phyloP scores from a whole-genome alignment of 371 early-diverging fungal species.

The Batkoa obscura region DNA sequence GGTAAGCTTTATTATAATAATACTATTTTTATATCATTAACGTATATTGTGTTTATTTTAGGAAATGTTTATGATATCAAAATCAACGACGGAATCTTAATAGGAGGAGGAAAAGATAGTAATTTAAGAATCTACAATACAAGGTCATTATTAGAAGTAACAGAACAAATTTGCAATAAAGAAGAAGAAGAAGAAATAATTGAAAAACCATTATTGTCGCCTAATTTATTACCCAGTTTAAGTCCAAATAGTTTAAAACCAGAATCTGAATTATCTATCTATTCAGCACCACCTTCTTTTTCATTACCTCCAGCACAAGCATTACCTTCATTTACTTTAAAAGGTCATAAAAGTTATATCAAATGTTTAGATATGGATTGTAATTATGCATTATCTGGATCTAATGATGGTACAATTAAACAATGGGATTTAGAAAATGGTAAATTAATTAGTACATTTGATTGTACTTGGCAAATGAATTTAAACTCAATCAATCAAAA shows the following conservation, averaged over 20 bases:
- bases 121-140: conserved; percentile 9
- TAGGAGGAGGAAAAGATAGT: conserved; percentile 9
- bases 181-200: not conserved
- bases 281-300: no score
- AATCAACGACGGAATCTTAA: conserved; percentile 6
- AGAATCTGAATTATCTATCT: no score
- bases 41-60: conserved; percentile 4
- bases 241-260: no score
- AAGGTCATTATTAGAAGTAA: not conserved
- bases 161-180: not conserved
- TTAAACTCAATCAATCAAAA: conserved; percentile 9
- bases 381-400: conserved; percentile 40
- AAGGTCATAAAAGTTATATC: conserved; percentile 29
- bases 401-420: conserved; percentile 70
- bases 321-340: conserved; percentile 19
- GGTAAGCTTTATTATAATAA: not conserved
- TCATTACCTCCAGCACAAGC: conserved; percentile 6
- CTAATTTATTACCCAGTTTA: not conserved
- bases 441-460: conserved; percentile 35
- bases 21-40: not conserved
- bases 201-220: not conserved
- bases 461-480: conserved; percentile 43
- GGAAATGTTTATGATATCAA: conserved; percentile 9
- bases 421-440: conserved; percentile 79
- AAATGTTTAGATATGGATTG: conserved; percentile 25